Evolutionary conservation across 2,329 filamentous ascomycete genomes (phyloP).

Genomic region (Cladosporium sphaerospermum): DNA sequence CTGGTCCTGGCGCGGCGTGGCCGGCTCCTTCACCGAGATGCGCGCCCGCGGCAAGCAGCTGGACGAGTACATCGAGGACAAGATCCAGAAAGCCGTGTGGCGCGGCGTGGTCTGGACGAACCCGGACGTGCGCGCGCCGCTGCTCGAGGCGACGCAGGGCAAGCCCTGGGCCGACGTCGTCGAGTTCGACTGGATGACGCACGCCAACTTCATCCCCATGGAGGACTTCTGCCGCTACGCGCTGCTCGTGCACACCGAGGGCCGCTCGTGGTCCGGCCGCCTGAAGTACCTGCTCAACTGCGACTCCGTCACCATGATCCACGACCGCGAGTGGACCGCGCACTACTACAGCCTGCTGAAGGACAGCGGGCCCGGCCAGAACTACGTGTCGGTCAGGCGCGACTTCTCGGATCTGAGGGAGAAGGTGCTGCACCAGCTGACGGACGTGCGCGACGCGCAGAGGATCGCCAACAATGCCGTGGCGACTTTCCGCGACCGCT

Average conservation of each 20-base stretch:
- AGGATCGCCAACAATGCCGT: constrained; percentile 24
- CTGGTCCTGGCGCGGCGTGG: constrained; percentile 40
- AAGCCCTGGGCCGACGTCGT: constrained; percentile 34
- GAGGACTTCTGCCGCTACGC: constrained; percentile 25
- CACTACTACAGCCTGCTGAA: constrained; percentile 25
- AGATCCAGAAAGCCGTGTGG: constrained; percentile 28
- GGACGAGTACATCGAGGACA: constrained; percentile 20
- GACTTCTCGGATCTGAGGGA: constrained; percentile 24
- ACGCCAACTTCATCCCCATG: constrained; percentile 16
- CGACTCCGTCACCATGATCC: constrained; percentile 23
- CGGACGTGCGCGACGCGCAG: constrained; percentile 13
- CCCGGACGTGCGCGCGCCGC: constrained; percentile 22
- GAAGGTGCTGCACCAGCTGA: constrained; percentile 10
- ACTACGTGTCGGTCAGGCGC: constrained; percentile 22
- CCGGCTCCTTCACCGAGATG: constrained; percentile 18
- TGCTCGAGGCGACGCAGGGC: constrained; percentile 27
- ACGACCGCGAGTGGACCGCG: constrained; percentile 22
- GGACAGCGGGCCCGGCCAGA: constrained; percentile 22
- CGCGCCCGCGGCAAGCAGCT: constrained; percentile 18
- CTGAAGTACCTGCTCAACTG: constrained; percentile 28
- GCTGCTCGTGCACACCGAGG: constrained; percentile 27
- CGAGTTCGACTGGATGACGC: constrained; percentile 20
- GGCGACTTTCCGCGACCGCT: constrained; percentile 23
- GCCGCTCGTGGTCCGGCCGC: constrained; percentile 24
- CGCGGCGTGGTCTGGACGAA: constrained; percentile 26